Conservation (phyloP, 2,329 filamentous ascomycete species). For the Chrysosporium keratinophilum region DNA sequence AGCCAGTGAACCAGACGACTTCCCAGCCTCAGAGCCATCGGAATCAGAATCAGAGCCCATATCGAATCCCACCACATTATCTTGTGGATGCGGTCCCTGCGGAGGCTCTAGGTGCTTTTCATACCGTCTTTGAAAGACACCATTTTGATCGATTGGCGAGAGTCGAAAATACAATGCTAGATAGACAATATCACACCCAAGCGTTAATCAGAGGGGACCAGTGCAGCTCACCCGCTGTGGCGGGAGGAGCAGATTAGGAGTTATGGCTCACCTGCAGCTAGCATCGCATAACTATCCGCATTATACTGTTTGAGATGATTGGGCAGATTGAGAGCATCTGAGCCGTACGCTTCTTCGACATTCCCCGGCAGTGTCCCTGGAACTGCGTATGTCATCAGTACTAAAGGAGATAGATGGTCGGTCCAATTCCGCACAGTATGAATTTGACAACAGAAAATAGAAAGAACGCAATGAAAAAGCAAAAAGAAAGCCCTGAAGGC, state of each 20-base stretch:
- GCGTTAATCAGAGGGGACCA: too few relatives aligned
- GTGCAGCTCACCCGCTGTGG: neutral
- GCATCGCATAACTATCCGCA: constrained; percentile 1
- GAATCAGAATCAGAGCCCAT: neutral
- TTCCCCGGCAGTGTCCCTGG: neutral
- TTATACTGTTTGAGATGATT: neutral
- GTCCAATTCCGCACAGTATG: neutral
- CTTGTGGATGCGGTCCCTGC: neutral
- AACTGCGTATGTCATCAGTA: neutral
- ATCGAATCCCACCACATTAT: neutral
- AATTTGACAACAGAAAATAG: too few relatives aligned
- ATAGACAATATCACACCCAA: neutral
- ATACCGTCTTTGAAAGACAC: neutral
- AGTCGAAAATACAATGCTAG: constrained; percentile 5
- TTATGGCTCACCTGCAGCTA: constrained; percentile 1
- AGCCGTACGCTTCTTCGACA: neutral
- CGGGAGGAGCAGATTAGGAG: neutral
- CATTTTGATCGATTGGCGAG: neutral
- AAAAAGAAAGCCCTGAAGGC: too few relatives aligned
- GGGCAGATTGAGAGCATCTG: neutral
- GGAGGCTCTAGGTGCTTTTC: neutral
- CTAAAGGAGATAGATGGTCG: too few relatives aligned
- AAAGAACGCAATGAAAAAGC: too few relatives aligned
- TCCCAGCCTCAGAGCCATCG: neutral
- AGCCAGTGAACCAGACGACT: too few relatives aligned